Percentiles rank a stretch among this genome's conserved stretches.
Conservation (phyloP, 2,329 filamentous ascomycete species). For the Colletotrichum chrysophilum region DNA sequence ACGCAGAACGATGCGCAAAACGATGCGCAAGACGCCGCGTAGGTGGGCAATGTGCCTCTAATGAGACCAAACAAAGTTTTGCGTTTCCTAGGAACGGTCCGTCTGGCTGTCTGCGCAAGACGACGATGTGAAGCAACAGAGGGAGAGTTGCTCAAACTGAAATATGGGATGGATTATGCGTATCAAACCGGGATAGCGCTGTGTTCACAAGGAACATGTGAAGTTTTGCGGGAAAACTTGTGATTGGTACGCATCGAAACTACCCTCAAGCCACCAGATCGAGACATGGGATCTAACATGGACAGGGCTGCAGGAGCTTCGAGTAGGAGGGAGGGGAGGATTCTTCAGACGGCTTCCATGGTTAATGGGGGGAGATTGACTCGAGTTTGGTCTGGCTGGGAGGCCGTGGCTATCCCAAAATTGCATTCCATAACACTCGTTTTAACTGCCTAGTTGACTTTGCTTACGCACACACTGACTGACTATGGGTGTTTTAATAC, state of each 20-base stretch:
- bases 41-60: background rate
- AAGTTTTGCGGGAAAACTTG: background rate
- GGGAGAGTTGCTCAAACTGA: background rate
- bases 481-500: background rate
- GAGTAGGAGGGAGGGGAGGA: background rate
- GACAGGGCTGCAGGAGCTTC: background rate
- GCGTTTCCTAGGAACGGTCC: background rate
- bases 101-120: background rate
- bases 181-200: background rate
- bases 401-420: background rate
- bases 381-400: background rate
- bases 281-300: background rate
- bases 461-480: background rate
- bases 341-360: background rate
- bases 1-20: no score
- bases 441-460: background rate
- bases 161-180: background rate
- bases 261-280: background rate
- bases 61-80: background rate
- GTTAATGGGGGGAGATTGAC: background rate
- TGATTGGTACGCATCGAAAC: conserved; percentile 8
- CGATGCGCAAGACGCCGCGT: background rate
- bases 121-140: background rate
- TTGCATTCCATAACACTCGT: background rate
- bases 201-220: background rate